Evolutionary conservation across 495 filamentous ascomycete genomes (phyloP).

Genomic region (Podospora comata): DNA sequence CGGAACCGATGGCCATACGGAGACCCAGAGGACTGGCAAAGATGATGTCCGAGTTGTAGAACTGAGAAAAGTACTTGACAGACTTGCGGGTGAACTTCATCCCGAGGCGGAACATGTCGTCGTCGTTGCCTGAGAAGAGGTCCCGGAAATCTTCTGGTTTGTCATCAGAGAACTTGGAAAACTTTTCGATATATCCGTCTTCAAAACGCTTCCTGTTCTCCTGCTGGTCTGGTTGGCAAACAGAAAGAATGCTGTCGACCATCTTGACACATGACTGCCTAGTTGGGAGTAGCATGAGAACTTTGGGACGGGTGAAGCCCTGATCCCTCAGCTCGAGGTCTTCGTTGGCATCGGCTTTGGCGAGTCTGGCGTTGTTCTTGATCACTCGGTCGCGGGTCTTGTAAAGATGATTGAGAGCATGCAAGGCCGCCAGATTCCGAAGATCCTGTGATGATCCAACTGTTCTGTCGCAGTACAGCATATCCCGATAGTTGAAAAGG

Average conservation of each 20-base stretch:
- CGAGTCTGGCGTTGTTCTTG: constrained; percentile 81
- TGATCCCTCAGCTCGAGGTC: constrained; percentile 85
- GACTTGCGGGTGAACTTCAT: constrained; percentile 95
- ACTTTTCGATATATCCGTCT: constrained; percentile 66
- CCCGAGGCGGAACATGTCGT: constrained; percentile 92
- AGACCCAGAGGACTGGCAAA: constrained; percentile 85
- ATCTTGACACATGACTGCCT: constrained; percentile 75
- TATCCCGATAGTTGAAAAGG: constrained; percentile 75
- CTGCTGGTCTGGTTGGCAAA: constrained; percentile 82
- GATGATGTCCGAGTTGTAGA: constrained; percentile 95
- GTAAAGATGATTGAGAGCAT: constrained; percentile 85
- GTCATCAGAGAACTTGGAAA: constrained; percentile 63
- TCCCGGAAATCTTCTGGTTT: constrained; percentile 87
- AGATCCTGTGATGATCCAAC: constrained; percentile 60
- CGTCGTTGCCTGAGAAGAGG: constrained; percentile 89
- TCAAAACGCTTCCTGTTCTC: constrained; percentile 93
- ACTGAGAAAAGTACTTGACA: constrained; percentile 89
- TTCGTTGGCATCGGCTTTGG: constrained; percentile 49
- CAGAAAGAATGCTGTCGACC: constrained; percentile 65
- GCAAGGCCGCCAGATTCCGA: constrained; percentile 71
- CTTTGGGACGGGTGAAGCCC: constrained; percentile 91
- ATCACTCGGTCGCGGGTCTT: constrained; percentile 90
- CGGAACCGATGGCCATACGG: constrained; percentile 80
- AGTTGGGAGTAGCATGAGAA: constrained; percentile 85
- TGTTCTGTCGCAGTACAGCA: constrained; percentile 72